Base-by-base conservation (phyloP, 1,284 basidiomycete genomes). In the Macrocystidia cucumis region DNA sequence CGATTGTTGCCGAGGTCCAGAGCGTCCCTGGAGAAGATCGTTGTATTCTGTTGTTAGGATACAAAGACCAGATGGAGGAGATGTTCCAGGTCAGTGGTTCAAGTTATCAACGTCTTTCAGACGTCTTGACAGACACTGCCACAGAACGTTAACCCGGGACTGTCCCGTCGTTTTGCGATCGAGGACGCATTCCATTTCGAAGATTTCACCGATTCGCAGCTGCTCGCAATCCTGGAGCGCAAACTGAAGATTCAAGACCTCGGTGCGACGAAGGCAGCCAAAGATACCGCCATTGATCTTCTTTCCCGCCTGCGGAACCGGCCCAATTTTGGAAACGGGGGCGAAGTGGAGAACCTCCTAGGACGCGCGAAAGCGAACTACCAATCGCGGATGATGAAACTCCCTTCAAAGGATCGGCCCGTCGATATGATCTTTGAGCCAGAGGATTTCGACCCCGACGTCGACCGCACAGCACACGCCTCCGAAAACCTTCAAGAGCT, bases 1-100 rank as follows among this genome's bases (percentile, higher is more conserved):
- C 80, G 1, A 72, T 82, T 35, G 79, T 82, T 0, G 79, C 80
- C 0, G 79, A 81, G 49, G 69, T 82, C 5, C 80, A 83, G 45
- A 78, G 67, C 35, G 64, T 65, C 1, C 74, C 75, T 0, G 78
- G 78, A 0, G 78, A 82, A 39, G 80, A 82, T 46, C 67, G 78
- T 2, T 80, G 77, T 38, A 75, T 82, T 1, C 57, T 82, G 18
- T 47, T 82, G 23, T 51, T 80, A 1, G 78, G 80, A 8, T 83
- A 83, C 49, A 70, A 73, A 40, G 59, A 69, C 0, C 61, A 80
- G 44, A 82, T 83, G 64, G 53, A 60, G 20, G 72, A 78, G 14
- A 82, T 82, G 79, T 82, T 83, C 47, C 75, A 78, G 59, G 78
- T 79, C 46, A 40, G 24, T 24, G 19, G n/a, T n/a, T n/a, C n/a